phyloP scores from a whole-genome alignment of 2,329 filamentous ascomycete species.

The Apiospora rasikravindrae region DNA sequence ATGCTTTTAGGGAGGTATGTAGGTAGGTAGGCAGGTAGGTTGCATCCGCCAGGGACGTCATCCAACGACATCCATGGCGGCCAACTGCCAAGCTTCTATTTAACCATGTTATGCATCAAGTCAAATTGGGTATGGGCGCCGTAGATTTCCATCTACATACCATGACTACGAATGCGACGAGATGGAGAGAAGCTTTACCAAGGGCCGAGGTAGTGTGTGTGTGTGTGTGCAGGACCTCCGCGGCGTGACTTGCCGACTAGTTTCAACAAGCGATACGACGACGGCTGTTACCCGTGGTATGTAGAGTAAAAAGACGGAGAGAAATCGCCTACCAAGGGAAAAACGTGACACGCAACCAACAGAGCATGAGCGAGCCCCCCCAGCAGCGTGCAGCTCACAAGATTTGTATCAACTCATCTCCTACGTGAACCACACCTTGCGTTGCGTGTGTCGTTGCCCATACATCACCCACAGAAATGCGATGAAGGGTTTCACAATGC shows the following conservation, averaged over 20 bases:
- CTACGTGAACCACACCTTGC: not conserved
- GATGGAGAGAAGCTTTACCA: not conserved
- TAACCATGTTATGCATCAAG: not conserved
- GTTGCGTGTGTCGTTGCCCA: not conserved
- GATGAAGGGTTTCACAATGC: not conserved
- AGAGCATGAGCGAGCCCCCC: not conserved
- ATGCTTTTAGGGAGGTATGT: not conserved
- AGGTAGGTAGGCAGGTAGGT: not conserved
- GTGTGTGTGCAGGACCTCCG: not conserved
- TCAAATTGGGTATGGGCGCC: not conserved
- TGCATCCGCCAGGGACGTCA: not conserved
- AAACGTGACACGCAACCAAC: too few species aligned
- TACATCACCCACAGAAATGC: not conserved
- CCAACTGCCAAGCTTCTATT: not conserved
- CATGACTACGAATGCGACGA: not conserved
- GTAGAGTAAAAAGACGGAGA: not conserved
- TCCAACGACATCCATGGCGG: not conserved
- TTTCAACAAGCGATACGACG: not conserved
- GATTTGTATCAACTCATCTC: not conserved
- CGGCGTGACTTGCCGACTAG: not conserved
- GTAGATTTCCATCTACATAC: constrained; percentile 12
- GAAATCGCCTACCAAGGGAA: too few species aligned
- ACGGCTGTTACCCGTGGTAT: not conserved
- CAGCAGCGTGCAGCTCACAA: not conserved
- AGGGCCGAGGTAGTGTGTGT: not conserved